Base-by-base conservation (phyloP, 2,329 filamentous ascomycete genomes). In the Penicillium sp. region DNA sequence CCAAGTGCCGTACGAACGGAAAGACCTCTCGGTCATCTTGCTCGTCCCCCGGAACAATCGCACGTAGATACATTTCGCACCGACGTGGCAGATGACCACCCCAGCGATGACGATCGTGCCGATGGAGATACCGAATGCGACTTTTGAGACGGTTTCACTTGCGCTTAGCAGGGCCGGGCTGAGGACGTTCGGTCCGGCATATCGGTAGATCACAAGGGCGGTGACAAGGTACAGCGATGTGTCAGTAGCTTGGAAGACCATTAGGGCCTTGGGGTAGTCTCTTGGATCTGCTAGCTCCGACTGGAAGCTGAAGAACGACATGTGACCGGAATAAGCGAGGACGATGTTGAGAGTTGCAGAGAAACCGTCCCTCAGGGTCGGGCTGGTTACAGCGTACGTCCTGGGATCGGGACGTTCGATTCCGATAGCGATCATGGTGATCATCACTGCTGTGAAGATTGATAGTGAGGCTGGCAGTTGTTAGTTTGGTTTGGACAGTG, bases 31-130 rank as follows among this genome's bases (percentile, higher is more conserved):
- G 45, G 72, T 70, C 66, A 80, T 70, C 61, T 77, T 74, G 55
- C 78, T 74, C 4, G 79, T 81, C 52, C 79, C 77, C 25, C 76
- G 72, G 72, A 86, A 87, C 3, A 84, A 61, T 18, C 84, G 78
- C 2, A 80, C 72, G 61, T 85, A 88, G 41, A 87, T 74, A 56
- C 84, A 84, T 60, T 85, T 86, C 36, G 75, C 76, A 0, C 81
- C 82, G 1, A 88, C 81, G 49, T 84, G 80, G 4, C 79, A 83
- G 59, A 85, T 82, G 48, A 88, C 83, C 12, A 87, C 83, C 36
- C 84, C 85, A 0, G 84, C 82, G 39, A 88, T 79, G 27, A 88
- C 72, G 47, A 87, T 87, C 3, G 86, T 87, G 7, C 84, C 84
- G 3, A 84, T 77, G 1, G 84, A 85, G 48, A 88, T 72, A 18